Evolutionary conservation across 2,329 filamentous ascomycete species (phyloP).

Genomic region (Trichoderma hamatum): DNA sequence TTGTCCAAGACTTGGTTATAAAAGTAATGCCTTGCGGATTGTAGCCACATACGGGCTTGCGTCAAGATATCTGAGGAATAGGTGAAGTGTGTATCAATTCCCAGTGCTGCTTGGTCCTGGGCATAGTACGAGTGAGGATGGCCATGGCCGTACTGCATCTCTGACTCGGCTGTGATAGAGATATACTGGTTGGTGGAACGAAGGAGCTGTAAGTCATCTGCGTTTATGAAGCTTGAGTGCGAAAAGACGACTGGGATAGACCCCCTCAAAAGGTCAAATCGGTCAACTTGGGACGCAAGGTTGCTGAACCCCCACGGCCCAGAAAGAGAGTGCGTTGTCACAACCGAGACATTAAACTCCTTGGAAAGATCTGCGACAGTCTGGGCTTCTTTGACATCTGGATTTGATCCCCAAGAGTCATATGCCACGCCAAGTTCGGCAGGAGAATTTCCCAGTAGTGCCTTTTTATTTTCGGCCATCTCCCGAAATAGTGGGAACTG

Average conservation of each 20-base stretch:
- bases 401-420: conserved; percentile 41
- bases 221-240: conserved; percentile 51
- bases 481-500: conserved; percentile 46
- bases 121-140: conserved; percentile 49
- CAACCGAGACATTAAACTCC: conserved; percentile 46
- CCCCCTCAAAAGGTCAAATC: neutral
- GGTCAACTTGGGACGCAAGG: conserved; percentile 43
- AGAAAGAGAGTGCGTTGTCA: conserved; percentile 52
- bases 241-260: conserved; percentile 50
- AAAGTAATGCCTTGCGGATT: conserved; percentile 45
- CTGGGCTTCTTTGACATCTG: conserved; percentile 34
- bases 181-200: conserved; percentile 55
- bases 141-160: conserved; percentile 61
- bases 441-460: conserved; percentile 34
- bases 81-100: conserved; percentile 58
- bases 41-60: conserved; percentile 59
- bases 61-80: conserved; percentile 54
- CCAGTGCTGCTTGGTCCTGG: conserved; percentile 56
- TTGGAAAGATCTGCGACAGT: conserved; percentile 40
- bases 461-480: conserved; percentile 37
- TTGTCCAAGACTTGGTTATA: conserved; percentile 44
- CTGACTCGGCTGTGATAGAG: conserved; percentile 61
- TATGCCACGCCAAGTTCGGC: conserved; percentile 48
- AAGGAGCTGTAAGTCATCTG: conserved; percentile 46
- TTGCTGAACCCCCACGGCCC: conserved; percentile 44